These are phyloP conservation scores for Puccinia triticina DNA, from an alignment of 1,284 basidiomycete genomes.

Conservation along the genomic window DNA sequence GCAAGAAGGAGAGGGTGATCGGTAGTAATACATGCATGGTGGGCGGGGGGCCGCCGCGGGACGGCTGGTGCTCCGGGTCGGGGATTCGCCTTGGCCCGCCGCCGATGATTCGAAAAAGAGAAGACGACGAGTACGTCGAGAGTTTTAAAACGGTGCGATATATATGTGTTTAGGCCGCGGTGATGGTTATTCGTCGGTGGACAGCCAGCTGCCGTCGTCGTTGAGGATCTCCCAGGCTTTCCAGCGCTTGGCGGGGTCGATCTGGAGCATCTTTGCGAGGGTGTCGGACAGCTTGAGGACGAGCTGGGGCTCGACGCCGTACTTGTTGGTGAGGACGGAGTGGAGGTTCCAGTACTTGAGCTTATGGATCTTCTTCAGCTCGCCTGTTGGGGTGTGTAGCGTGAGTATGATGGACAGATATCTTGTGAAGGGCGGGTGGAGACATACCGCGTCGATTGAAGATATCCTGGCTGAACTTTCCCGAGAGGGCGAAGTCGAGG, in stretches of 20 bases:
- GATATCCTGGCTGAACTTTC: conserved; percentile 92
- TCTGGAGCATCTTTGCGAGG: conserved; percentile 84
- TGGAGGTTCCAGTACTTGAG: conserved; percentile 91
- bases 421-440: background rate
- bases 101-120: no score
- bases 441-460: conserved; percentile 83
- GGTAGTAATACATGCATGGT: no score
- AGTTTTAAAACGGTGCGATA: no score
- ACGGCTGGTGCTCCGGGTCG: no score
- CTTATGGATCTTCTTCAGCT: conserved; percentile 89
- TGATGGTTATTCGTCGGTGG: background rate
- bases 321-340: conserved; percentile 83
- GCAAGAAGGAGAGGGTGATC: no score
- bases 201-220: conserved; percentile 63
- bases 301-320: conserved; percentile 81
- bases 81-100: no score
- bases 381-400: conserved; percentile 67
- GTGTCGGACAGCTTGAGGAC: conserved; percentile 81
- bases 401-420: no score
- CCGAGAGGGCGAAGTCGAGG: conserved; percentile 78
- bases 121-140: no score
- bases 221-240: conserved; percentile 78
- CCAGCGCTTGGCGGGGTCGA: conserved; percentile 80
- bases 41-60: no score
- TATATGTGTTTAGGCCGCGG: no score